Evolutionary conservation across 306 rosid genomes (phyloP), one percentile per base, ranked within the genome.

Genomic region (Castanea mollissima): DNA sequence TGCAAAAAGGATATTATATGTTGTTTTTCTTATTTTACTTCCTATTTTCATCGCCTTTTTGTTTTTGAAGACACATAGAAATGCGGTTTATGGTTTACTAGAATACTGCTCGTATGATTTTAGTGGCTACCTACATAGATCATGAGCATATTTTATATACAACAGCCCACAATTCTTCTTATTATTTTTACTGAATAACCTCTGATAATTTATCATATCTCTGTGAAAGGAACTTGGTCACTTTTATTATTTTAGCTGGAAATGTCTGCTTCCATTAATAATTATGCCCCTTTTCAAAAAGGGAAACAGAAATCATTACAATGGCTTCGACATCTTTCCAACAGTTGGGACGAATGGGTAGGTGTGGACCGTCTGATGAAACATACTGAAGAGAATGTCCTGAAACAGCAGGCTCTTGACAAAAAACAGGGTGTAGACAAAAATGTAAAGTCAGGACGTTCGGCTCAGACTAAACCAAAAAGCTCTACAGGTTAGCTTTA

Each of bases 311-410:
- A 89, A 79, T 90, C 86, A 79, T 91, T 89, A 91, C 88, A 49
- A 60, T 86, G 81, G 86, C 74, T 89, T 90, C 84, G 83, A 83
- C 86, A 86, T 94, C 91, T 89, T 89, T 90, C 86, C 90, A 79
- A 92, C 98, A 94, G 98, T 94, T 94, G 98, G 98, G 98, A 94
- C 55, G 98, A 94, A 86, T 92, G 96, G 97, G 97, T 92, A 71
- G 94, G 91, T 78, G 89, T 82, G 83, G 92, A 89, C 1, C 97
- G 94, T 56, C 77, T 94, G 79, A 76, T 92, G 98, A 92, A 94
- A 82, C 74, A 82, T 79, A 89, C 87, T 29, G 92, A 88, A 79
- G 97, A 88, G 83, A 92, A 92, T 86, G 83, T 91, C 32, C 1
- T 7, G 81, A 92, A 92, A 88, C 97, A 92, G 76, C 85, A 35